Evolutionary conservation across 768 basidiomycete species (phyloP).

Genomic region (Tulasnella sp.): DNA sequence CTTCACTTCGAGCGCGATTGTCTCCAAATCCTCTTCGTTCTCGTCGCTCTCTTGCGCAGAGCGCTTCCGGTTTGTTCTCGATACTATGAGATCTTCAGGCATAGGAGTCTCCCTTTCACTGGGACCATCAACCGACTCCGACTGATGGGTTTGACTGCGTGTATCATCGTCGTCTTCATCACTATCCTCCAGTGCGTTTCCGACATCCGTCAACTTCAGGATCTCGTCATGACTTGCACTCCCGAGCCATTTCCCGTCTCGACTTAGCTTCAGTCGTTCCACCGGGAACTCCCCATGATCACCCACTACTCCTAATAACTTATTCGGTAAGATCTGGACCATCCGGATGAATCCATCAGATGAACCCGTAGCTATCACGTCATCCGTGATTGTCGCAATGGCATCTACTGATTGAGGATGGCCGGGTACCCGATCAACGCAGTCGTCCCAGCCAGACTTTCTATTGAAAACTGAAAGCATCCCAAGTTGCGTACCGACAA

Average conservation of each 20-base stretch:
- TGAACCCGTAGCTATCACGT: conserved; percentile 75
- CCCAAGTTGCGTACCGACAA: conserved; percentile 83
- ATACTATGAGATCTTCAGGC: conserved; percentile 15
- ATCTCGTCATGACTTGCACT: conserved; percentile 85
- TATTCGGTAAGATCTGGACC: conserved; percentile 77
- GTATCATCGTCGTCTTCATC: conserved; percentile 30
- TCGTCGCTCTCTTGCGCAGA: conserved; percentile 21
- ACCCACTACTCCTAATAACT: conserved; percentile 77
- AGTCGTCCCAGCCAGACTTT: conserved; percentile 72
- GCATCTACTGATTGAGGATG: conserved; percentile 89
- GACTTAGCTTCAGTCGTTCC: conserved; percentile 60
- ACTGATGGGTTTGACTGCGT: conserved; percentile 23
- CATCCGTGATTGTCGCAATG: conserved; percentile 58
- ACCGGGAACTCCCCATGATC: conserved; percentile 89
- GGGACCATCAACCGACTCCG: conserved; percentile 23
- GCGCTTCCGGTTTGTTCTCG: conserved; percentile 14
- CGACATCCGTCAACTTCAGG: conserved; percentile 72
- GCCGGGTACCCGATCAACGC: conserved; percentile 79
- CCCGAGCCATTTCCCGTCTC: conserved; percentile 69
- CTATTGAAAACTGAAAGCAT: conserved; percentile 84
- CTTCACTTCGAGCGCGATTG: conserved; percentile 7
- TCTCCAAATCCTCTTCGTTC: not conserved
- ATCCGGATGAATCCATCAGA: conserved; percentile 85
- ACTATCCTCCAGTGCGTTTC: conserved; percentile 53
- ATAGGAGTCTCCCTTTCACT: conserved; percentile 23